These are phyloP conservation scores for Tolypocladium pustulatum DNA, from an alignment of 2,329 filamentous ascomycete genomes.

Conservation along the genomic window DNA sequence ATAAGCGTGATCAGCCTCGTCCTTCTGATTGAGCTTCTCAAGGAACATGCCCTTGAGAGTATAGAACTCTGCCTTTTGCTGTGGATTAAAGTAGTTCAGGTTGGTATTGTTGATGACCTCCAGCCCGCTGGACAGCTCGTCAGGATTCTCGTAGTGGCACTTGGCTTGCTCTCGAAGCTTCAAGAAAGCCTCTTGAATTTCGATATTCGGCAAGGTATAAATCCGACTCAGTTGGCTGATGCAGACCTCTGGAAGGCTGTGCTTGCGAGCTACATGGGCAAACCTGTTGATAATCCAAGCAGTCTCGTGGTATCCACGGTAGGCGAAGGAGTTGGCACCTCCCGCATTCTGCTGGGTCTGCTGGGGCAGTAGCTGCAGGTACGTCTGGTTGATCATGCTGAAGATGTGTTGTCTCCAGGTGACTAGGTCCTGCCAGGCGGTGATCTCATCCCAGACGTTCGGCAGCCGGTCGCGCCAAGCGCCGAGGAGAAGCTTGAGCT, in stretches of 20 bases:
- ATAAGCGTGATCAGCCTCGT: slow-evolving; percentile 87
- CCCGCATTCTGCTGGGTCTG: slow-evolving; percentile 67
- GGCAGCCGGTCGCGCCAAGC: slow-evolving; percentile 93
- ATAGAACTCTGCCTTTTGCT: slow-evolving; percentile 98
- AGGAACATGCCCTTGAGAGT: slow-evolving; percentile 99
- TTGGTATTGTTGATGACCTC: slow-evolving; percentile 99
- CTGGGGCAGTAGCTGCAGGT: slow-evolving; percentile 72
- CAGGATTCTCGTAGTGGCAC: slow-evolving; percentile 93
- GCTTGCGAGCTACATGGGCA: slow-evolving; percentile 93
- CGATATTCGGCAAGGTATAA: slow-evolving; percentile 97
- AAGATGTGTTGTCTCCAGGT: slow-evolving; percentile 99
- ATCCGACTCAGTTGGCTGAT: slow-evolving; percentile 95
- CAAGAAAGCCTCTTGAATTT: slow-evolving; percentile 97
- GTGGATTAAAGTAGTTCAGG: slow-evolving; percentile 90
- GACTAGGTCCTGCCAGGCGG: slow-evolving; percentile 98
- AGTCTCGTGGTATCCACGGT: slow-evolving; percentile 95
- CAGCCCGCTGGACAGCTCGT: slow-evolving; percentile 81
- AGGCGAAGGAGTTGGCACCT: slow-evolving; percentile 81
- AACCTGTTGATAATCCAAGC: slow-evolving; percentile 99
- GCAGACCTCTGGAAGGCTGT: slow-evolving; percentile 92
- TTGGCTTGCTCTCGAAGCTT: slow-evolving; percentile 98
- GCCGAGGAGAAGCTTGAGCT: slow-evolving; percentile 85
- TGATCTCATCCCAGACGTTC: slow-evolving; percentile 99
- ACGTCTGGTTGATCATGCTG: slow-evolving; percentile 89
- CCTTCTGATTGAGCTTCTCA: slow-evolving; percentile 82